These are phyloP conservation scores for Fusarium lateritium DNA, from an alignment of 2,329 filamentous ascomycete genomes.

Conservation along the genomic window DNA sequence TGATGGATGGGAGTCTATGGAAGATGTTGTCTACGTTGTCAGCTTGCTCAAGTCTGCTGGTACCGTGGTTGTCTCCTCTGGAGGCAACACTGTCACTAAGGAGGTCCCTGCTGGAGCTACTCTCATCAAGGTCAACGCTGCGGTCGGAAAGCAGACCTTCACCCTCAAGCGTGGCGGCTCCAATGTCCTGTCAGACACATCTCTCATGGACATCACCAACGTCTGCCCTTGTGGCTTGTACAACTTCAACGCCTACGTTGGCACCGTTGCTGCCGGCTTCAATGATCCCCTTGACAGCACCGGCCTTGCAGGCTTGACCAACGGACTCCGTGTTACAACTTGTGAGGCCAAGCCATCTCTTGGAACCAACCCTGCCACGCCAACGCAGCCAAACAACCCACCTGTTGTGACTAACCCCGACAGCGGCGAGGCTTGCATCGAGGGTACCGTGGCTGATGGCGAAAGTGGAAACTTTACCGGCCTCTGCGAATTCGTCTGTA, in stretches of 20 bases:
- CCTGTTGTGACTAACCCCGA: conserved; percentile 14
- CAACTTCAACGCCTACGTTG: conserved; percentile 71
- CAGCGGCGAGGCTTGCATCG: conserved; percentile 42
- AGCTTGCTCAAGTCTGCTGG: conserved; percentile 63
- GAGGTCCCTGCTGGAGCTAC: conserved; percentile 48
- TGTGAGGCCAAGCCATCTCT: conserved; percentile 53
- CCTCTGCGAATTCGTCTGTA: conserved; percentile 54
- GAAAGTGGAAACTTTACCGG: conserved; percentile 53
- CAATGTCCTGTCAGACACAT: conserved; percentile 61
- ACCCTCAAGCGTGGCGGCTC: conserved; percentile 58
- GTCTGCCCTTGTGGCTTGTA: conserved; percentile 67
- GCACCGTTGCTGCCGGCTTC: conserved; percentile 60
- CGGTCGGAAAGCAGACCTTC: conserved; percentile 60
- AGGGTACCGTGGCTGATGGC: conserved; percentile 51
- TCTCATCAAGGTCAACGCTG: conserved; percentile 60
- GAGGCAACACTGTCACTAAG: conserved; percentile 58
- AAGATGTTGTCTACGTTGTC: conserved; percentile 67
- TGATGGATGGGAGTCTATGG: conserved; percentile 64
- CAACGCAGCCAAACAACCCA: conserved; percentile 54
- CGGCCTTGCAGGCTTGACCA: conserved; percentile 49
- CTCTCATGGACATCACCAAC: conserved; percentile 64
- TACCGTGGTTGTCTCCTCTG: conserved; percentile 62
- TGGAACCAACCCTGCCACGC: conserved; percentile 50
- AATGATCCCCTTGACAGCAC: conserved; percentile 46
- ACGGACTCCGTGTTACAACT: conserved; percentile 51